phyloP scores from a whole-genome alignment of 1,139 yeast species.

The Blastobotrys illinoisensis region DNA sequence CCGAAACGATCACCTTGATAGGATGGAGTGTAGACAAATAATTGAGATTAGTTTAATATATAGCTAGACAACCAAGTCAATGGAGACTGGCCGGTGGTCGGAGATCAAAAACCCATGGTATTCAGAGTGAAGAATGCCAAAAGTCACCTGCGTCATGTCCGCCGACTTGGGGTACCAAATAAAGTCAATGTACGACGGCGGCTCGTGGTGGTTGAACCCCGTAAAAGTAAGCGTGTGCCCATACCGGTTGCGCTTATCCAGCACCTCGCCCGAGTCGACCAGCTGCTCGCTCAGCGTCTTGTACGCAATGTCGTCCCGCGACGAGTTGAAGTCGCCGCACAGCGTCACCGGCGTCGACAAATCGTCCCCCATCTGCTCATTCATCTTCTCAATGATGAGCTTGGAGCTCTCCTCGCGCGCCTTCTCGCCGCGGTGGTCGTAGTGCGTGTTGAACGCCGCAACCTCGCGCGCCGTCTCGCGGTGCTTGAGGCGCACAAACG shows the following conservation, averaged over 20 bases:
- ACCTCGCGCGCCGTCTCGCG: constrained; percentile 27
- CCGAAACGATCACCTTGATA: no score
- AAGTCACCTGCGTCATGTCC: constrained; percentile 32
- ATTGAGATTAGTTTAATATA: background rate
- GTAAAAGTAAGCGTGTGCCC: constrained; percentile 47
- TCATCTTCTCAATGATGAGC: constrained; percentile 42
- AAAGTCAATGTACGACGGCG: constrained; percentile 44
- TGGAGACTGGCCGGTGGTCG: constrained; percentile 53
- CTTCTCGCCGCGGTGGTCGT: constrained; percentile 47
- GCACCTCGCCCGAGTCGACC: constrained; percentile 31
- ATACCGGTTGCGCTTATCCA: constrained; percentile 26
- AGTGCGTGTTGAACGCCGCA: constrained; percentile 53
- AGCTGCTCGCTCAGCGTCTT: constrained; percentile 35
- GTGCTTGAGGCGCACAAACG: constrained; percentile 21
- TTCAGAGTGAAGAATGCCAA: constrained; percentile 45
- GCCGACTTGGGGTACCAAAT: constrained; percentile 37
- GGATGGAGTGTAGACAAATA: background rate
- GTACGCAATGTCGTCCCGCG: constrained; percentile 48
- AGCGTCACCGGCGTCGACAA: constrained; percentile 19
- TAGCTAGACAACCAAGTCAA: constrained; percentile 33
- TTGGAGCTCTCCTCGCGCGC: constrained; percentile 47
- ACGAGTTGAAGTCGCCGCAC: constrained; percentile 51
- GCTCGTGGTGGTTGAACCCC: constrained; percentile 41
- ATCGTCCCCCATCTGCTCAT: constrained; percentile 26
- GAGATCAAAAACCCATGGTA: constrained; percentile 43